Base-by-base conservation (phyloP, 331 rosid species). In the Rosa hybrid region DNA sequence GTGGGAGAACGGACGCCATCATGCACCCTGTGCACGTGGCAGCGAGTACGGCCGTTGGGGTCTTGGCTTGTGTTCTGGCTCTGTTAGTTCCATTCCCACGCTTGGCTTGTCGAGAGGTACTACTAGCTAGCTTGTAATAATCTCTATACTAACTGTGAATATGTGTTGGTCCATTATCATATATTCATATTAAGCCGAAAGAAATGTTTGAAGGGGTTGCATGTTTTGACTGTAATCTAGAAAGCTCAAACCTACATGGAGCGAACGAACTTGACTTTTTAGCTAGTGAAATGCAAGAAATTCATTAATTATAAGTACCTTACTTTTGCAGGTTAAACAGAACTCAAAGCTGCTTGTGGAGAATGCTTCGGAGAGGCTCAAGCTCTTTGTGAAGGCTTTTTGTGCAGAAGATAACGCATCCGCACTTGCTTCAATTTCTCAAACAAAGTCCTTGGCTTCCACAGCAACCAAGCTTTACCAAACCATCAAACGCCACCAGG, bases 11-110 rank as follows among this genome's bases (percentile, higher is more conserved):
- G 0, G 87, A 92, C 17, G 76, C 91, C 27, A 0, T 92, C 38
- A 84, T 88, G 94, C 98, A 92, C 85, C 89, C 97, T 10, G 7
- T 91, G 7, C 88, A 85, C 5, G 81, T 92, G 7, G 98, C 90
- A 0, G 90, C 90, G 2, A 92, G 94, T 75, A 86, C 91, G 0
- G 90, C 74, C 8, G 38, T 92, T 59, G 97, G 97, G 12, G 86
- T 72, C 4, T 17, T 87, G 38, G 95, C 98, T 63, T 90, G 88
- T 81, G 85, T 94, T 30, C 23, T 89, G 2, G 93, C 98, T 1
- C 41, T 89, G 86, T 56, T 92, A 63, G 50, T 94, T 79, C 97
- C 98, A 12, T 81, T 59, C 82, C 97, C 94, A 7, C 86, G 92
- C 44, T 86, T 91, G 41, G 97, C 91, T 45, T 88, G 80, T 34